A percentile compares a stretch with the other conserved stretches of the same genome.
Conservation (phyloP, 768 basidiomycete species). For the Pulveroboletus sp. region DNA sequence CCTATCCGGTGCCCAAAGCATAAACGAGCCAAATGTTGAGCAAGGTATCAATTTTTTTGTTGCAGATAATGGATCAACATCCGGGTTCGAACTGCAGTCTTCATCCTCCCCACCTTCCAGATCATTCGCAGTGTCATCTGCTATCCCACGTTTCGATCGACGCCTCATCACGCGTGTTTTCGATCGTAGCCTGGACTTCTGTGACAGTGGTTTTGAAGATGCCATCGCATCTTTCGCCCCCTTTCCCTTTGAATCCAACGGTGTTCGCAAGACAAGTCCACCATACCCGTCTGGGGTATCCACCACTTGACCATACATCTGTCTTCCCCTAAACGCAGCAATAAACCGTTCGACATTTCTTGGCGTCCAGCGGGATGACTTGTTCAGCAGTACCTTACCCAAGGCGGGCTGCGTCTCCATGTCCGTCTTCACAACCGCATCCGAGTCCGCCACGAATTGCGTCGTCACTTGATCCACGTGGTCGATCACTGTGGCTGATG, state of each 20-base stretch:
- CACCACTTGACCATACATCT: conserved; percentile 63
- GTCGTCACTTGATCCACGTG: background rate
- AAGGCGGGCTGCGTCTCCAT: conserved; percentile 13
- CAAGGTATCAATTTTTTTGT: conserved; percentile 43
- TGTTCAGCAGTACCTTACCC: background rate
- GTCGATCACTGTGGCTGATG: background rate
- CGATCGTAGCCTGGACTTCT: conserved; percentile 10
- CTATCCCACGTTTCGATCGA: conserved; percentile 23
- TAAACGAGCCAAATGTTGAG: conserved; percentile 61
- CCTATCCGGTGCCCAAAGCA: conserved; percentile 75
- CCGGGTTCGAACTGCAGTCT: conserved; percentile 12
- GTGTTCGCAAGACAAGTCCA: conserved; percentile 56
- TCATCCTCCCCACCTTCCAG: conserved; percentile 23
- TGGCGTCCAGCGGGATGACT: background rate
- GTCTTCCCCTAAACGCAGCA: conserved; percentile 75
- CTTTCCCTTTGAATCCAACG: conserved; percentile 12
- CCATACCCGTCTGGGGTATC: conserved; percentile 63
- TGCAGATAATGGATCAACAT: background rate
- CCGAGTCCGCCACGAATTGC: background rate
- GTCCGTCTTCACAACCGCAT: background rate
- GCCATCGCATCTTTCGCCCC: conserved; percentile 10
- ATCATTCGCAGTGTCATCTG: conserved; percentile 28
- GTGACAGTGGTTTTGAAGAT: conserved; percentile 1
- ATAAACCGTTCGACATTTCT: conserved; percentile 30
- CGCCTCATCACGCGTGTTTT: conserved; percentile 11